phyloP scores from a whole-genome alignment of 1,284 basidiomycete genomes.

The Melampsora larici-populina region DNA sequence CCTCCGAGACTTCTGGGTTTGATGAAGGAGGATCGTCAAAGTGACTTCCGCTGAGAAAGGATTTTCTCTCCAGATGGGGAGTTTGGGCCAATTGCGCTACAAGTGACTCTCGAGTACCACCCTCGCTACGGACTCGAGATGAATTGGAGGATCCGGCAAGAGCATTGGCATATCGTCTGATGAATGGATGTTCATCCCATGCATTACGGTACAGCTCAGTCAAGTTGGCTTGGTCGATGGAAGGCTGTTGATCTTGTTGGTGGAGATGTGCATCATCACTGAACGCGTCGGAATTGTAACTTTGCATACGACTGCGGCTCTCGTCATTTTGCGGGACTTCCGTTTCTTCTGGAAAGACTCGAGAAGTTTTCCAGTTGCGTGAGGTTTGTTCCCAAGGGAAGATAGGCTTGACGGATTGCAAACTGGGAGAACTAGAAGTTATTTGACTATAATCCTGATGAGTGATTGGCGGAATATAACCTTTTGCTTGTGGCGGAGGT shows the following conservation, averaged over 20 bases:
- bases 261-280: neutral
- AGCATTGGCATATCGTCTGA: constrained; percentile 27
- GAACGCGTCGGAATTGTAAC: neutral
- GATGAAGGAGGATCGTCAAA: neutral
- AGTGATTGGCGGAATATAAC: constrained; percentile 52
- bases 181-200: constrained; percentile 38
- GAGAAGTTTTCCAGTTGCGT: constrained; percentile 58
- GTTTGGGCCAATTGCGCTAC: constrained; percentile 28
- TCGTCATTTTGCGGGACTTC: neutral
- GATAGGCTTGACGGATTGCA: constrained; percentile 68
- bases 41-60: neutral
- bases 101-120: neutral
- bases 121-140: neutral
- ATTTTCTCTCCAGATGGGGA: constrained; percentile 32
- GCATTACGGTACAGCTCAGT: constrained; percentile 41
- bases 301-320: neutral
- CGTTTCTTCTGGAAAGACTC: constrained; percentile 67
- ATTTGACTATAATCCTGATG: constrained; percentile 58
- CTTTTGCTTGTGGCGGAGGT: constrained; percentile 57
- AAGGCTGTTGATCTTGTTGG: neutral
- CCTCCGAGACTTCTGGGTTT: neutral
- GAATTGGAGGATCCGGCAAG: neutral
- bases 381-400: constrained; percentile 84
- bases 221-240: constrained; percentile 6
- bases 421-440: constrained; percentile 63